These are phyloP conservation scores for Aspergillus udagawae DNA, from an alignment of 2,329 filamentous ascomycete genomes.

Conservation along the genomic window DNA sequence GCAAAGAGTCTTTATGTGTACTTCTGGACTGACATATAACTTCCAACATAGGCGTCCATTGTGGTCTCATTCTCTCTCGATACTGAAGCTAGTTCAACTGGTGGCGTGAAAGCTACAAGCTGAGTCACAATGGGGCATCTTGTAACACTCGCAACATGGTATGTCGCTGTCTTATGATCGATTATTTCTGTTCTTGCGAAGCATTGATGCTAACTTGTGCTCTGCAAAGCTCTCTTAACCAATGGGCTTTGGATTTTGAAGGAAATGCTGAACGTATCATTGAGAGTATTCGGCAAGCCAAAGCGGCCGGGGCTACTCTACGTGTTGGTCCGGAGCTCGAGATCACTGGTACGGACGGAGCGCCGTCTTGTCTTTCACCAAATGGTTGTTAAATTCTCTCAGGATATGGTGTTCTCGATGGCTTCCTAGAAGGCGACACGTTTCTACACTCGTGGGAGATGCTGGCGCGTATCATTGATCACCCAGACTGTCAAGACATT, in stretches of 20 bases:
- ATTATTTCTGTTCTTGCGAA: neutral
- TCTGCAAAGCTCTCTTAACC: slow-evolving; percentile 35
- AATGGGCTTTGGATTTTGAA: slow-evolving; percentile 57
- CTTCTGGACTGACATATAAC: neutral
- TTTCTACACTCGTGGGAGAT: slow-evolving; percentile 61
- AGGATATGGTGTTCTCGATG: slow-evolving; percentile 63
- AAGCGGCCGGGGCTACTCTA: slow-evolving; percentile 58
- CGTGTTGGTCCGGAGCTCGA: slow-evolving; percentile 56
- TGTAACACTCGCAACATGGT: slow-evolving; percentile 44
- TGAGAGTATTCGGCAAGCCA: slow-evolving; percentile 58
- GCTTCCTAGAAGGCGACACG: slow-evolving; percentile 58
- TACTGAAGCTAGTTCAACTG: neutral
- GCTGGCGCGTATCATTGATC: slow-evolving; percentile 56
- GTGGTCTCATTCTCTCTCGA: neutral
- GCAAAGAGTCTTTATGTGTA: neutral
- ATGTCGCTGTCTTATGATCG: slow-evolving; percentile 1
- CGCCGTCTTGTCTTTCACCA: neutral
- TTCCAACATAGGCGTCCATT: neutral
- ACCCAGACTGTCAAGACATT: slow-evolving; percentile 61
- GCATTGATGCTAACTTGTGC: slow-evolving; percentile 8
- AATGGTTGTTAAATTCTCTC: neutral
- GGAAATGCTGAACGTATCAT: slow-evolving; percentile 63
- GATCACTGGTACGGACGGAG: slow-evolving; percentile 43
- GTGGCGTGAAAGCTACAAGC: neutral
- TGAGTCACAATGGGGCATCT: slow-evolving; percentile 35